Percentiles rank a stretch among this genome's conserved stretches.
Conservation (phyloP, 192 early-diverging fungal species). For the Coemansia sp. region DNA sequence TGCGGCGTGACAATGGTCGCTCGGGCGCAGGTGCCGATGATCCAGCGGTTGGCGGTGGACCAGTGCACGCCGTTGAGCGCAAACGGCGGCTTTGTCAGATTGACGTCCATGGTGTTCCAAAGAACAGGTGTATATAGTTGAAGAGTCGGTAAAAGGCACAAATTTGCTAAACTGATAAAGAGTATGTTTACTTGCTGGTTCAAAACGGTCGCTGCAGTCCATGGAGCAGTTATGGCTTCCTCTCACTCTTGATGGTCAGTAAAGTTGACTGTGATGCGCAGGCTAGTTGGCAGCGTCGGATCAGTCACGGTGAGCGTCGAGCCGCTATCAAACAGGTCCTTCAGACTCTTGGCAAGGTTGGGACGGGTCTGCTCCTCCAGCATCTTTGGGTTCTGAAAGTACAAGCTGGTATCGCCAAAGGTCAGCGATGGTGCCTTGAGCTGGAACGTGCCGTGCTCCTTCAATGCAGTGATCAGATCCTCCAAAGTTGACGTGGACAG, state of each 20-base stretch:
- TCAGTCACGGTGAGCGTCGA: slow-evolving; percentile 83
- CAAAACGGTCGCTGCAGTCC: not conserved
- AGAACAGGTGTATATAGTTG: no score
- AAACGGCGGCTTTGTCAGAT: slow-evolving; percentile 12
- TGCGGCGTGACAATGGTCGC: slow-evolving; percentile 25
- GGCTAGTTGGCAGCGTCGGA: slow-evolving; percentile 44
- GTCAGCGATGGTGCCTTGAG: slow-evolving; percentile 81
- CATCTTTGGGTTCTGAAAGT: slow-evolving; percentile 79
- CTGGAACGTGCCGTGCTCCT: slow-evolving; percentile 72
- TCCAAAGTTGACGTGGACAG: slow-evolving; percentile 58
- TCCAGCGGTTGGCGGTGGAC: slow-evolving; percentile 36
- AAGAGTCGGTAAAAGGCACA: no score
- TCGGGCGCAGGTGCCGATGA: slow-evolving; percentile 23
- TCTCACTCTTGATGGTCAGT: not conserved
- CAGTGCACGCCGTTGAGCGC: slow-evolving; percentile 16
- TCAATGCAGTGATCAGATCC: slow-evolving; percentile 77
- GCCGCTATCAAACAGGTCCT: slow-evolving; percentile 60
- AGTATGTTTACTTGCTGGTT: no score
- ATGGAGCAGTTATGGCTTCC: not conserved
- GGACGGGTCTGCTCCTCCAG: slow-evolving; percentile 79
- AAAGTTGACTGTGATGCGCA: slow-evolving; percentile 41
- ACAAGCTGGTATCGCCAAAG: slow-evolving; percentile 58
- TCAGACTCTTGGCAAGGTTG: slow-evolving; percentile 72
- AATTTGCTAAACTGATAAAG: not conserved
- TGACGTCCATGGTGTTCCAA: slow-evolving; percentile 39